Evolutionary conservation across 768 basidiomycete genomes (phyloP).

Genomic region (Lentinula guzmanii): DNA sequence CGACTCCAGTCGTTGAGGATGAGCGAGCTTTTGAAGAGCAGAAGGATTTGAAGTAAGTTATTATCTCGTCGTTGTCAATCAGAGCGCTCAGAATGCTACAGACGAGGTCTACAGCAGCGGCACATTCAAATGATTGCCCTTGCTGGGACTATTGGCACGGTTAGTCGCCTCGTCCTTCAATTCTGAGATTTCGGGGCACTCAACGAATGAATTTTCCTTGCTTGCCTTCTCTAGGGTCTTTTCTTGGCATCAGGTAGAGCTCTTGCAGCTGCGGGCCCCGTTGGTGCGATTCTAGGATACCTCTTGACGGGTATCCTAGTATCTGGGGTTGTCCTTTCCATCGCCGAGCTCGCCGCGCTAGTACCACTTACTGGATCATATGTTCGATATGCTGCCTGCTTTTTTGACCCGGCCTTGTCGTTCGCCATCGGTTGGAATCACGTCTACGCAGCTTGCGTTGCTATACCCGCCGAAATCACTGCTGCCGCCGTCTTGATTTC

Average conservation of each 20-base stretch:
- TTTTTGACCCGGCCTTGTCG: constrained; percentile 42
- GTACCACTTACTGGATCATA: constrained; percentile 40
- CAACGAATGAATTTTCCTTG: neutral
- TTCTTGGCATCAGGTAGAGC: constrained; percentile 49
- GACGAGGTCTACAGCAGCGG: constrained; percentile 5
- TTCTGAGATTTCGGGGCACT: neutral
- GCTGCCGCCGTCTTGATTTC: constrained; percentile 45
- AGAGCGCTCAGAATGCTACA: neutral
- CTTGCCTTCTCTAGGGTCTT: constrained; percentile 25
- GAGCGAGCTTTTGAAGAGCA: neutral
- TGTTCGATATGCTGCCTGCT: constrained; percentile 43
- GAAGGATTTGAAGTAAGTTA: neutral
- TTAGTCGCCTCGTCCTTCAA: neutral
- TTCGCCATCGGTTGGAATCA: constrained; percentile 44
- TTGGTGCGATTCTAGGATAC: constrained; percentile 46
- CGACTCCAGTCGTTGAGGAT: neutral
- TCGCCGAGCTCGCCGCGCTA: constrained; percentile 29
- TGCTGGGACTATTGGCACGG: constrained; percentile 7
- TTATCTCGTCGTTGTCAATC: neutral
- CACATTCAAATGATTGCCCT: constrained; percentile 8
- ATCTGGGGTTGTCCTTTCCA: constrained; percentile 25
- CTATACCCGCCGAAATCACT: constrained; percentile 44
- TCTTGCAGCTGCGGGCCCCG: constrained; percentile 46
- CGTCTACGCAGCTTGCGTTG: constrained; percentile 34
- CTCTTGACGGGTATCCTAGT: constrained; percentile 32